Conservation (phyloP, 169 alveolate genomes). For the Plasmodium reichenowi region DNA sequence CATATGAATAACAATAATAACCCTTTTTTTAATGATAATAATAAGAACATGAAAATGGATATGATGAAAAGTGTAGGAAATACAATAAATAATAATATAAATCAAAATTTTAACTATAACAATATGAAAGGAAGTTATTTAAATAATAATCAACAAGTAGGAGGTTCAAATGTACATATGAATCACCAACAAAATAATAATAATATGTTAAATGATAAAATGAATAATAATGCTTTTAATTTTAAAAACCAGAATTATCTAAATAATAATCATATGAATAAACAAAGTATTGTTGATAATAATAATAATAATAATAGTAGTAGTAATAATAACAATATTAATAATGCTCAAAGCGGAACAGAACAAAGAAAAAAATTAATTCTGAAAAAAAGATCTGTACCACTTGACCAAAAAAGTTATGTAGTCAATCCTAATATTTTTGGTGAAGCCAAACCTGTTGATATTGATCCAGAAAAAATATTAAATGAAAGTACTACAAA, state of each 20-base stretch:
- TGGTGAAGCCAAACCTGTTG: constrained; percentile 79
- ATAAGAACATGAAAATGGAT: constrained; percentile 35
- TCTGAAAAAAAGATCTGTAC: constrained; percentile 69
- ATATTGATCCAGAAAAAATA: constrained; percentile 63
- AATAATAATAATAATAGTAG: background rate
- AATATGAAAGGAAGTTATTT: constrained; percentile 33
- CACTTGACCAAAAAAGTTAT: constrained; percentile 50
- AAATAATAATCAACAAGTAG: constrained; percentile 10
- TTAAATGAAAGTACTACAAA: constrained; percentile 36
- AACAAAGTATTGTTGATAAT: constrained; percentile 16
- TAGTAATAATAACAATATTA: constrained; percentile 11
- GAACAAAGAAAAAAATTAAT: constrained; percentile 68
- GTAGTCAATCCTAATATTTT: constrained; percentile 53
- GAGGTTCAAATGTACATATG: constrained; percentile 16
- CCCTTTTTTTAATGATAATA: constrained; percentile 5
- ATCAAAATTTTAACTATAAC: constrained; percentile 24
- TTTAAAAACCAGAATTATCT: constrained; percentile 45
- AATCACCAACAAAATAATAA: constrained; percentile 39
- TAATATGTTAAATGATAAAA: constrained; percentile 28
- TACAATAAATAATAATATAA: constrained; percentile 4
- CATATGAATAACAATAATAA: constrained; percentile 23
- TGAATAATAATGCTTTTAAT: constrained; percentile 18
- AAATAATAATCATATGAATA: constrained; percentile 13
- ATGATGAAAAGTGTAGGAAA: constrained; percentile 14
- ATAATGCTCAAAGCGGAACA: constrained; percentile 1